Evolutionary conservation across 2,329 filamentous ascomycete genomes (phyloP).

Genomic region (Sordariomycetes sp.): DNA sequence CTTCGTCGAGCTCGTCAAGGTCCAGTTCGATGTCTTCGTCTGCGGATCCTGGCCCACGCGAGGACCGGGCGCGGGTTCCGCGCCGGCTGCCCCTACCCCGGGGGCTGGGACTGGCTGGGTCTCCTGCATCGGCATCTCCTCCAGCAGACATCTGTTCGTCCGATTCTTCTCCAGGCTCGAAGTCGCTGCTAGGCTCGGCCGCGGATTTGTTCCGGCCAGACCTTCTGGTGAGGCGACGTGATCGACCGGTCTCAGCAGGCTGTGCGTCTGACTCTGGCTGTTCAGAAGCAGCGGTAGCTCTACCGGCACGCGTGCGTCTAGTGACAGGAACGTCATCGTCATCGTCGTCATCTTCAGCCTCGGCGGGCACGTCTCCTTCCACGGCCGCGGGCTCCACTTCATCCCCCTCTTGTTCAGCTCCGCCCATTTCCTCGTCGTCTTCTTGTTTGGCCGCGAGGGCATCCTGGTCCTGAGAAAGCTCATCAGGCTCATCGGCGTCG

Average conservation of each 20-base stretch:
- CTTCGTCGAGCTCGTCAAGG: conserved; percentile 55
- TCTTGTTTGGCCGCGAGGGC: conserved; percentile 18
- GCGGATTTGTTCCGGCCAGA: conserved; percentile 32
- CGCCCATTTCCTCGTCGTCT: conserved; percentile 18
- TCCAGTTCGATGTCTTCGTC: conserved; percentile 52
- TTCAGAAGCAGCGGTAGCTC: conserved; percentile 18
- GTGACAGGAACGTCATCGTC: conserved; percentile 38
- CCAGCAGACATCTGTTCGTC: conserved; percentile 40
- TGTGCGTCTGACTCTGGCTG: conserved; percentile 16
- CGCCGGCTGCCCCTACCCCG: conserved; percentile 33
- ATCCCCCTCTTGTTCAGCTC: conserved; percentile 9
- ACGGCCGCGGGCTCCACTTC: conserved; percentile 17
- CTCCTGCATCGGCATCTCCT: conserved; percentile 30
- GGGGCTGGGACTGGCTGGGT: conserved; percentile 37
- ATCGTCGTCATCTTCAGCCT: conserved; percentile 23
- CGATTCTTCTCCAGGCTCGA: conserved; percentile 51
- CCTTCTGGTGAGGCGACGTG: conserved; percentile 38
- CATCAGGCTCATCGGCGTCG: conserved; percentile 25
- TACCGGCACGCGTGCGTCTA: conserved; percentile 32
- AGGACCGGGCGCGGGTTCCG: conserved; percentile 32
- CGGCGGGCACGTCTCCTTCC: conserved; percentile 20
- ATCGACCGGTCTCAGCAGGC: conserved; percentile 19
- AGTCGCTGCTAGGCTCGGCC: conserved; percentile 51
- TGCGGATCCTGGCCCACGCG: conserved; percentile 43
- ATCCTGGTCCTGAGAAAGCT: conserved; percentile 23